phyloP scores from a whole-genome alignment of 495 filamentous ascomycete genomes.

The Penicillium macrosclerotiorum region DNA sequence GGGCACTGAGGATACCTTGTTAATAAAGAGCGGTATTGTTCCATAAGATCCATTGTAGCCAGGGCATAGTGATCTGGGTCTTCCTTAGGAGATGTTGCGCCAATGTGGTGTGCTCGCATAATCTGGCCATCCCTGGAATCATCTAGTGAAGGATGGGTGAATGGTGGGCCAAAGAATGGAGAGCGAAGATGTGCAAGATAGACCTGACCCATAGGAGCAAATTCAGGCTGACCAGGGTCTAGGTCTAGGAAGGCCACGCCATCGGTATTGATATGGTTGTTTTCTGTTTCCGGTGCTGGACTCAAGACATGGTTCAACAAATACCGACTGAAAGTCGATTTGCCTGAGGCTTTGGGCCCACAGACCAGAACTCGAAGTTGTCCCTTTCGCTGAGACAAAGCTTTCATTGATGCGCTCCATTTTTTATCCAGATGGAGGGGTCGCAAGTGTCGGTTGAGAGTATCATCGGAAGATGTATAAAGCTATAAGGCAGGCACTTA shows the following conservation, averaged over 20 bases:
- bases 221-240: conserved; percentile 84
- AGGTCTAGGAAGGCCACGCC: conserved; percentile 71
- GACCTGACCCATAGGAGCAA: conserved; percentile 70
- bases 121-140: conserved; percentile 35
- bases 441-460: conserved; percentile 51
- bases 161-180: conserved; percentile 71
- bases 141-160: conserved; percentile 59
- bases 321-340: conserved; percentile 80
- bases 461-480: conserved; percentile 46
- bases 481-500: conserved; percentile 34
- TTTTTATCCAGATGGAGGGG: conserved; percentile 62
- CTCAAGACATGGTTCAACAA: conserved; percentile 73
- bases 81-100: conserved; percentile 63
- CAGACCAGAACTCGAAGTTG: conserved; percentile 57
- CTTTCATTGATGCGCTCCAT: conserved; percentile 54
- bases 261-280: conserved; percentile 33
- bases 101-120: conserved; percentile 70
- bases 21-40: conserved; percentile 55
- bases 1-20: conserved; percentile 47
- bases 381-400: conserved; percentile 34
- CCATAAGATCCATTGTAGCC: conserved; percentile 65
- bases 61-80: conserved; percentile 69
- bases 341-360: conserved; percentile 81
- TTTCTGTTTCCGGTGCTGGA: conserved; percentile 34
- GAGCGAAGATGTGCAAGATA: conserved; percentile 64